Percentiles rank a stretch among this genome's conserved stretches.
These are phyloP conservation scores for Chalara sp. DNA, from an alignment of 2,329 filamentous ascomycete genomes.

Conservation along the genomic window DNA sequence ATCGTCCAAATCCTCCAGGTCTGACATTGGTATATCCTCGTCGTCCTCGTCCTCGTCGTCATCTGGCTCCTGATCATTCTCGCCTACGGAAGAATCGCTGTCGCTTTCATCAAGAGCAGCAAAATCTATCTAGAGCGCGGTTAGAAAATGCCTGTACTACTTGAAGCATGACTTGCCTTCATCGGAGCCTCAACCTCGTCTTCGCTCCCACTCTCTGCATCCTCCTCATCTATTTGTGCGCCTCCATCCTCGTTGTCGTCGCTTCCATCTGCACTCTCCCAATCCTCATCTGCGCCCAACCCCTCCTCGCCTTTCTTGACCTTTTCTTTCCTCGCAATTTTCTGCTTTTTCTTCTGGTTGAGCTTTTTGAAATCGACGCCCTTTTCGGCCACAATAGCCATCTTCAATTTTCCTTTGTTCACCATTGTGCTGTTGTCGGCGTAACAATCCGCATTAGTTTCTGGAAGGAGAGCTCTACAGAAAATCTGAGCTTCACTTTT, in stretches of 20 bases:
- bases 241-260: constrained; percentile 17
- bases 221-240: constrained; percentile 16
- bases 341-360: constrained; percentile 29
- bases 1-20: constrained; percentile 70
- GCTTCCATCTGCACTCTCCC: constrained; percentile 34
- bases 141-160: constrained; percentile 7
- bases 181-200: constrained; percentile 22
- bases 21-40: constrained; percentile 83
- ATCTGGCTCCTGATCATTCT: constrained; percentile 36
- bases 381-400: constrained; percentile 49
- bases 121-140: constrained; percentile 39
- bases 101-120: constrained; percentile 54
- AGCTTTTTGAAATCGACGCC: constrained; percentile 44
- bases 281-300: constrained; percentile 29
- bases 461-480: not conserved
- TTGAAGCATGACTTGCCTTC: constrained; percentile 12
- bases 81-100: constrained; percentile 44
- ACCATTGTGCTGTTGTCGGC: constrained; percentile 22
- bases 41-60: constrained; percentile 63
- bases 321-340: constrained; percentile 38
- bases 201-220: constrained; percentile 32
- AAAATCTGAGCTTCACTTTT: not conserved
- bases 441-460: not conserved
- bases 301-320: constrained; percentile 35
- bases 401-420: constrained; percentile 40